Evolutionary conservation across 2,329 filamentous ascomycete species (phyloP).

Genomic region (Exophiala calicioides): DNA sequence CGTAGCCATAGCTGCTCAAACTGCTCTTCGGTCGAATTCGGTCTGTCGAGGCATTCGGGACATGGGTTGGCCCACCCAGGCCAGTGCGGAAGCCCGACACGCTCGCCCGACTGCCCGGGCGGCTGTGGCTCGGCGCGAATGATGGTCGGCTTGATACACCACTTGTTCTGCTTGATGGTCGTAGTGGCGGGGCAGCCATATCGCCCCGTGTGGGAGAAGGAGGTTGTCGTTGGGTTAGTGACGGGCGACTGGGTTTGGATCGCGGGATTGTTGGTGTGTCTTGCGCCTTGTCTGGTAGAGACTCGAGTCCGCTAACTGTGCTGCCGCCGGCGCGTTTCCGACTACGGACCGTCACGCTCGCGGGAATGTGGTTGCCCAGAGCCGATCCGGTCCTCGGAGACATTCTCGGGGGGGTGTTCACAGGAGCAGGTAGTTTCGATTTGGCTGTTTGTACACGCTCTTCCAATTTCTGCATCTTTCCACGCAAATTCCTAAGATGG

Average conservation of each 20-base stretch:
- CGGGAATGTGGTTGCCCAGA: slow-evolving; percentile 53
- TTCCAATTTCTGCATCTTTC: slow-evolving; percentile 95
- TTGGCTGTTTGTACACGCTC: slow-evolving; percentile 87
- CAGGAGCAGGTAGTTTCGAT: slow-evolving; percentile 84
- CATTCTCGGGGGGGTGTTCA: slow-evolving; percentile 72
- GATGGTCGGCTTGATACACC: slow-evolving; percentile 26
- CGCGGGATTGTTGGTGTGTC: slow-evolving; percentile 28
- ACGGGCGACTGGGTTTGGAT: slow-evolving; percentile 56
- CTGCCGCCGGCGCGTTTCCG: slow-evolving; percentile 66
- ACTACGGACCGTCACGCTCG: slow-evolving; percentile 63
- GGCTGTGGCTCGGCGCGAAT: slow-evolving; percentile 27
- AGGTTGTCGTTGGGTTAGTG: slow-evolving; percentile 54
- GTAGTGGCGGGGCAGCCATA: slow-evolving; percentile 29
- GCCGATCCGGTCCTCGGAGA: slow-evolving; percentile 68
- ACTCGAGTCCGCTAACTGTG: slow-evolving; percentile 45
- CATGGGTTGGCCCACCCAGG: slow-evolving; percentile 21
- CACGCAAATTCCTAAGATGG: slow-evolving; percentile 90
- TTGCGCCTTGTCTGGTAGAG: slow-evolving; percentile 31
- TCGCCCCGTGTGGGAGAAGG: slow-evolving; percentile 44
- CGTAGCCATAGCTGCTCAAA: slow-evolving; percentile 29
- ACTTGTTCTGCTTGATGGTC: slow-evolving; percentile 32
- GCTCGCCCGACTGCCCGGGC: slow-evolving; percentile 30
- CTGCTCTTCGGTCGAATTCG: slow-evolving; percentile 31
- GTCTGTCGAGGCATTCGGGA: slow-evolving; percentile 33
- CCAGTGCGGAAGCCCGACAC: slow-evolving; percentile 27